Evolutionary conservation across 2,329 filamentous ascomycete species (phyloP), one percentile per base, ranked within the genome.

Genomic region (Cladosporium sp.): DNA sequence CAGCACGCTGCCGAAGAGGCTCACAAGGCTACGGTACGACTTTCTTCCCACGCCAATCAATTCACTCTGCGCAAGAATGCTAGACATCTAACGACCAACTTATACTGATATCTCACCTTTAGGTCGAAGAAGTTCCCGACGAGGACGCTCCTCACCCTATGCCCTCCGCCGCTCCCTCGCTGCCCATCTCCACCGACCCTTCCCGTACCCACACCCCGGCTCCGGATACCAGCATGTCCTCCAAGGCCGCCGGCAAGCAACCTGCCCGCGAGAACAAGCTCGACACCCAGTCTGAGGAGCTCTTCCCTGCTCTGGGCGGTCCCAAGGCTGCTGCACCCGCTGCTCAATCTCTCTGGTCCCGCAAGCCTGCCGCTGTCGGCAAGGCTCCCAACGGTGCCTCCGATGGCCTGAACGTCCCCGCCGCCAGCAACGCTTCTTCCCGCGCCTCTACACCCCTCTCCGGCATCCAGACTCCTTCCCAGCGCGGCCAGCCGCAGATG

Each of bases 251-350:
- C 38, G 82, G 79, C 47, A 89, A 88, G 74, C 82, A 86, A 65
- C 84, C 84, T 66, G 76, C 75, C 30, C 74, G 79, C 50, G 61
- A 62, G 50, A 58, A 72, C 38, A 61, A 76, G 46, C 73, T 96
- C 54, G 88, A 97, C 69, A 91, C 88, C 16, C 80, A 88, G 63
- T 95, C 88, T 15, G 87, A 94, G 65, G 91, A 97, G 70, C 76
- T 88, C 53, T 98, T 98, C 78, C 93, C 93, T n/a, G 84, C 91
- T 60, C 80, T 98, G 40, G 92, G 91, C 48, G 78, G 80, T 55
- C 75, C 82, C 47, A 91, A 90, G 70, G 74, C 82, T 29, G 70
- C 72, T 15, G 69, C 78, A 55, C 77, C 82, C 51, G 79, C 81
- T 58, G 78, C 82, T 52, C 77, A 84, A 40, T 82, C 85, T 39